Evolutionary conservation across 371 early-diverging fungal species (phyloP).

Genomic region (Paraphysoderma sedebokerense): DNA sequence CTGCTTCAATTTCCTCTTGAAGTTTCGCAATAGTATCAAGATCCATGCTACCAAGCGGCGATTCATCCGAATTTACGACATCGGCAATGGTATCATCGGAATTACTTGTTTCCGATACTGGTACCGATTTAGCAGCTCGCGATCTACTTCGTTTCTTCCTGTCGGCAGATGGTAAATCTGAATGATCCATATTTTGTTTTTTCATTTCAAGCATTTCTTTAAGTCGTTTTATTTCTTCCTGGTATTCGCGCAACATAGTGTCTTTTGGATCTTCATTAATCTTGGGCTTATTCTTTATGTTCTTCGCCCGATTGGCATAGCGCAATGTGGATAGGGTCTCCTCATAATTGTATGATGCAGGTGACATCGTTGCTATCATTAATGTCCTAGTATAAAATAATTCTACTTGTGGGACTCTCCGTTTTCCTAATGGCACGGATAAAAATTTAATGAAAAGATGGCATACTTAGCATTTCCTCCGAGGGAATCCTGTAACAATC

Average conservation of each 20-base stretch:
- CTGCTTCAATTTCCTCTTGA: constrained; percentile 22
- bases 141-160: too few species aligned
- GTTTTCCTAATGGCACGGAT: neutral
- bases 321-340: constrained; percentile 70
- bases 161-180: neutral
- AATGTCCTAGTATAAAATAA: constrained; percentile 39
- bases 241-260: constrained; percentile 26
- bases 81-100: neutral
- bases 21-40: constrained; percentile 19
- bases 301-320: constrained; percentile 80
- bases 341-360: constrained; percentile 50
- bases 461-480: constrained; percentile 35
- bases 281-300: constrained; percentile 60
- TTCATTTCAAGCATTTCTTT: constrained; percentile 2
- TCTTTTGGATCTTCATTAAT: constrained; percentile 31
- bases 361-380: constrained; percentile 71
- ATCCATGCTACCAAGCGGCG: constrained; percentile 14
- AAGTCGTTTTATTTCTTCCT: constrained; percentile 28
- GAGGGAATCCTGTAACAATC: constrained; percentile 52
- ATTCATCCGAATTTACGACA: neutral
- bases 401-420: neutral
- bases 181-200: too few species aligned
- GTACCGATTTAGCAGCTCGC: neutral
- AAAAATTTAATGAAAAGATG: constrained; percentile 9
- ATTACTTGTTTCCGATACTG: neutral